Percentiles rank a stretch among this genome's conserved stretches.
Conservation (phyloP, 2,329 filamentous ascomycete genomes). For the Raffaelea arxii region DNA sequence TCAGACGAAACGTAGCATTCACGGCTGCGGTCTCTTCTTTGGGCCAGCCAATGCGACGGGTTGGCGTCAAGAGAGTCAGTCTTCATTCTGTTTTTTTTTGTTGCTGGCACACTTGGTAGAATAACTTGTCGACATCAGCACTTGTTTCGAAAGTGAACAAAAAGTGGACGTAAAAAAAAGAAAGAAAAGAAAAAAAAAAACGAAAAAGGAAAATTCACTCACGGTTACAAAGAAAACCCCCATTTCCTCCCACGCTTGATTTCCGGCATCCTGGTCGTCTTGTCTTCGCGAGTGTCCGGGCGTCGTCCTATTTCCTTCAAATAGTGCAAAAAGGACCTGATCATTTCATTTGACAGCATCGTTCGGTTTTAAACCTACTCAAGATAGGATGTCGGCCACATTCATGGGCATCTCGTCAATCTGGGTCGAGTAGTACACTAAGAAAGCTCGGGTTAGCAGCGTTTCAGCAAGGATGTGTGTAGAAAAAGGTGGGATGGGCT, state of each 20-base stretch:
- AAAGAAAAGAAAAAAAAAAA: neutral
- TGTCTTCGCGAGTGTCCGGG: neutral
- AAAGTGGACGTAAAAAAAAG: neutral
- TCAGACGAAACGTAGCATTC: no score
- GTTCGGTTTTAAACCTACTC: no score
- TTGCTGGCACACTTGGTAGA: no score
- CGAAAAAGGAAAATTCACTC: neutral
- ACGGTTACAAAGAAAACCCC: slow-evolving; percentile 7
- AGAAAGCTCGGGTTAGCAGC: neutral
- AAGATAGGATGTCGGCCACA: slow-evolving; percentile 50
- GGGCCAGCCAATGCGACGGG: no score
- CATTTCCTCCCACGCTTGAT: slow-evolving; percentile 13
- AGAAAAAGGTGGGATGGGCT: no score
- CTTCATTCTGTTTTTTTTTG: no score
- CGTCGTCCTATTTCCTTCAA: neutral
- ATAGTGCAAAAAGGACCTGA: neutral
- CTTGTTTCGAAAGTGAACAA: neutral
- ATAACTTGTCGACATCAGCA: no score
- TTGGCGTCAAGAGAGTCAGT: no score
- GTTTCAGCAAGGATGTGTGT: no score
- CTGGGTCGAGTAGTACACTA: slow-evolving; percentile 91
- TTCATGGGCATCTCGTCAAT: slow-evolving; percentile 99
- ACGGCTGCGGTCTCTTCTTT: no score
- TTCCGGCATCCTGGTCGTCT: neutral
- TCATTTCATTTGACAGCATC: no score